Conservation (phyloP, 352 stramenopile species). For the Pythium utonaiense region DNA sequence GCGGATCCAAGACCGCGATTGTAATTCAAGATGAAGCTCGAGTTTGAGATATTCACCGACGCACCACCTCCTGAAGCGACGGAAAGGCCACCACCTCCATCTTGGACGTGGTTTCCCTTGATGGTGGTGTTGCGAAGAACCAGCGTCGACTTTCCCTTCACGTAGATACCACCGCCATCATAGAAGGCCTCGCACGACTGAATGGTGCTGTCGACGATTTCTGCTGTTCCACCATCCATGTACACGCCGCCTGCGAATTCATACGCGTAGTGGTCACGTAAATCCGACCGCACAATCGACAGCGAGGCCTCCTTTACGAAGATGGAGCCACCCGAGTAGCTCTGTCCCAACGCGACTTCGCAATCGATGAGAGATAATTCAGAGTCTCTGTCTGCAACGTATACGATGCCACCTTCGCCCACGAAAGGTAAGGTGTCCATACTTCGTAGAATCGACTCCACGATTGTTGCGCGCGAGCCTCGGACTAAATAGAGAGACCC, state of each 20-base stretch:
- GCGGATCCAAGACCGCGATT: constrained; percentile 51
- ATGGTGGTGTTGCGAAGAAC: constrained; percentile 22
- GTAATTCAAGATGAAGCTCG: constrained; percentile 36
- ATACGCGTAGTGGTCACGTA: constrained; percentile 30
- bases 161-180: constrained; percentile 53
- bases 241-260: constrained; percentile 60
- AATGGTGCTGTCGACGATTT: constrained; percentile 24
- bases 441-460: background rate
- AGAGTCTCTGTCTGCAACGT: constrained; percentile 31
- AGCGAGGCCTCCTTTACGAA: constrained; percentile 33
- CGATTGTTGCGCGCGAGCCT: background rate
- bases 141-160: constrained; percentile 31
- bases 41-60: constrained; percentile 20
- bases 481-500: constrained; percentile 9
- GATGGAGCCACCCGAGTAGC: constrained; percentile 41
- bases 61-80: constrained; percentile 34
- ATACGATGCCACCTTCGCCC: constrained; percentile 42
- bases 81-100: constrained; percentile 43
- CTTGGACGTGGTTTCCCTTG: constrained; percentile 36
- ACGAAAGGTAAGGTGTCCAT: background rate
- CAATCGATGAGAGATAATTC: constrained; percentile 35
- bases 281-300: constrained; percentile 28
- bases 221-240: constrained; percentile 23
- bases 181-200: constrained; percentile 56
- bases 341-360: constrained; percentile 32